phyloP scores from a whole-genome alignment of 169 alveolate species.

The Hammondia hammondi region DNA sequence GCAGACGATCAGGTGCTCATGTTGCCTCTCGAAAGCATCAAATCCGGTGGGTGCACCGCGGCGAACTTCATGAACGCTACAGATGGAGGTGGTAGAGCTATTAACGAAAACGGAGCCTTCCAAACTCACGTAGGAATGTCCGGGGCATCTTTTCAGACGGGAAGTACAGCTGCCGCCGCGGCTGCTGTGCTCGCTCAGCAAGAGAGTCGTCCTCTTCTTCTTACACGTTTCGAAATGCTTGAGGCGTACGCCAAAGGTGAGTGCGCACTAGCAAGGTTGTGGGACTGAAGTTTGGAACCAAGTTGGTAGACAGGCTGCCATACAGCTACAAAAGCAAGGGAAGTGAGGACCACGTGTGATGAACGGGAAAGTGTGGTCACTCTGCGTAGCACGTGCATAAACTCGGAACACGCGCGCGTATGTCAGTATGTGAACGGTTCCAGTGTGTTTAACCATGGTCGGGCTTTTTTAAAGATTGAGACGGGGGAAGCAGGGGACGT shows the following conservation, averaged over 20 bases:
- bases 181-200: constrained; percentile 61
- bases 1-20: not conserved
- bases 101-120: not conserved
- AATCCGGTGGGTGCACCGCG: not conserved
- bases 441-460: no score
- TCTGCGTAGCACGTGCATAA: no score
- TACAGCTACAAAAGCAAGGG: no score
- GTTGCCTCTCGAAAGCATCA: not conserved
- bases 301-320: no score
- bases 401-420: no score
- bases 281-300: no score
- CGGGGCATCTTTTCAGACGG: not conserved
- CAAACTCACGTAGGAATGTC: not conserved
- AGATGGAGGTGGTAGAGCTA: not conserved
- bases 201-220: constrained; percentile 47
- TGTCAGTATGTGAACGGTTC: no score
- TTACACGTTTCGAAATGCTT: constrained; percentile 55
- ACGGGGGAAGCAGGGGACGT: no score
- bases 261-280: no score
- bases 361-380: no score
- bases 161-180: constrained; percentile 35
- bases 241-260: constrained; percentile 56
- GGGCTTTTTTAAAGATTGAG: no score
- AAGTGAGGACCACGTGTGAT: no score
- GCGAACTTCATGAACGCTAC: not conserved